Conservation (phyloP, 2,329 filamentous ascomycete species). For the Colletotrichum cordylinicola region DNA sequence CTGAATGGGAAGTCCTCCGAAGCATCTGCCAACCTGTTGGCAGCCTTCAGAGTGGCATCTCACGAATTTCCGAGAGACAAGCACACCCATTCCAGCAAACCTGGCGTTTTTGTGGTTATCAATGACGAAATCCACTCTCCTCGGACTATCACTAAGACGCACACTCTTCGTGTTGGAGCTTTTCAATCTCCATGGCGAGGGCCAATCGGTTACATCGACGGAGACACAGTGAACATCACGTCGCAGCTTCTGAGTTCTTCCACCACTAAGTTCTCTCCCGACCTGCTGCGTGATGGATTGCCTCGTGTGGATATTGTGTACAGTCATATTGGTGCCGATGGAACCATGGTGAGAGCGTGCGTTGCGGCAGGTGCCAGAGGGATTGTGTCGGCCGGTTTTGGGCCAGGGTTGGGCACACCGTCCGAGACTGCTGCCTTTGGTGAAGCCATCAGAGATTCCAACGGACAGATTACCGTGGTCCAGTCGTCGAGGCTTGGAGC, state of each 20-base stretch:
- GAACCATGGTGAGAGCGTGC: neutral
- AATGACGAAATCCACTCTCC: slow-evolving; percentile 9
- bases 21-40: neutral
- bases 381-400: neutral
- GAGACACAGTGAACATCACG: neutral
- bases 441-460: neutral
- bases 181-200: neutral
- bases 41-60: neutral
- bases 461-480: neutral
- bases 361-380: neutral
- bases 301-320: slow-evolving; percentile 6
- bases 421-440: neutral
- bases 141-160: neutral
- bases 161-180: neutral
- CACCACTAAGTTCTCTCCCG: neutral
- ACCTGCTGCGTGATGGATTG: neutral
- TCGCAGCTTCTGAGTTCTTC: neutral
- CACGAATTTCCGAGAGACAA: neutral
- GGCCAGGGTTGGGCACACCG: neutral
- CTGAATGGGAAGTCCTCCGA: slow-evolving; percentile 1
- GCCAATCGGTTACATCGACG: neutral
- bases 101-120: neutral
- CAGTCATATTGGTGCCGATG: neutral
- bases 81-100: neutral
- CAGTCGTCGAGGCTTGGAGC: neutral